Evolutionary conservation across 225 moss, liverwort and hornwort species (phyloP).

Genomic region (Neckera pumila): DNA sequence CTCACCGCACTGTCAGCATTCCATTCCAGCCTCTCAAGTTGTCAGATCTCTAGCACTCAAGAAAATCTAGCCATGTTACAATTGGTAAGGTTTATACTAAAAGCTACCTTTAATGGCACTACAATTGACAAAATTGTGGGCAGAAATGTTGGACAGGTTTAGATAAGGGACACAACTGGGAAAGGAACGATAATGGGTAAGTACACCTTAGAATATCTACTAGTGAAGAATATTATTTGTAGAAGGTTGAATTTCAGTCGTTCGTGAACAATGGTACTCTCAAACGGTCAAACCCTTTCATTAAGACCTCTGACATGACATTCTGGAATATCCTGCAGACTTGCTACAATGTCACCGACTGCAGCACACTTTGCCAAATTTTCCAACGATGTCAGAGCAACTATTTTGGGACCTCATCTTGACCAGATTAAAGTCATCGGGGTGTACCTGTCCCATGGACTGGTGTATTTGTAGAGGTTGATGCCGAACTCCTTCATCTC

Average conservation of each 20-base stretch:
- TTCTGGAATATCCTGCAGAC: not conserved
- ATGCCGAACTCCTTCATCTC: conserved; percentile 13
- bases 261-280: too few relatives aligned
- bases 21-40: not conserved
- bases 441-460: conserved; percentile 40
- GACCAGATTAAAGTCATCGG: not conserved
- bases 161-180: not conserved
- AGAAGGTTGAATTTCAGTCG: not conserved
- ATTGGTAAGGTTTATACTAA: not conserved
- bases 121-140: not conserved
- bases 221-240: not conserved
- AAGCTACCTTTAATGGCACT: not conserved
- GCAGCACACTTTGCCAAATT: not conserved
- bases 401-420: not conserved
- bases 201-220: not conserved
- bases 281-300: too few relatives aligned
- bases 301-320: not conserved
- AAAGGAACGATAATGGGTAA: not conserved
- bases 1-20: conserved; percentile 27
- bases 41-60: not conserved
- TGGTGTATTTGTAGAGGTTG: conserved; percentile 19
- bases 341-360: not conserved
- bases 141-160: not conserved
- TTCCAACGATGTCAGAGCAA: not conserved
- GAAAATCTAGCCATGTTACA: not conserved